A percentile compares a stretch with the other conserved stretches of the same genome.
These are phyloP conservation scores for Pseudohyphozyma bogoriensis DNA, from an alignment of 768 basidiomycete species.

Conservation along the genomic window DNA sequence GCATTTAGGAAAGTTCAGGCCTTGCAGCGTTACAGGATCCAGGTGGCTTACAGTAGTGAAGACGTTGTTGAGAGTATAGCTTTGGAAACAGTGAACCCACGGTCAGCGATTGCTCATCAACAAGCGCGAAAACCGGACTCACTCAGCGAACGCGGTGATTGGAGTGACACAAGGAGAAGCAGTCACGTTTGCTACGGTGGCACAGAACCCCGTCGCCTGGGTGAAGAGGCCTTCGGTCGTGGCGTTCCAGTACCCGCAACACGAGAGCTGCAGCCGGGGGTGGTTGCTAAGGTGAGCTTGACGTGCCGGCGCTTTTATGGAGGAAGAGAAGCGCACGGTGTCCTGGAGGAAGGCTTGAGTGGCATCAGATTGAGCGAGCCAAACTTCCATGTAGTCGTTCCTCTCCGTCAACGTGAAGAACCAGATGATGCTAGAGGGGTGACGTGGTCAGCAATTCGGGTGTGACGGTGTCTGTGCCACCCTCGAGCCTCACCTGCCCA, in stretches of 20 bases:
- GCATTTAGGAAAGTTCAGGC: too few relatives aligned
- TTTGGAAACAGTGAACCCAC: neutral
- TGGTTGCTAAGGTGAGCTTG: neutral
- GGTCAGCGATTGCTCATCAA: neutral
- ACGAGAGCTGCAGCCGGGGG: neutral
- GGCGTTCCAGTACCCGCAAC: slow-evolving; percentile 18
- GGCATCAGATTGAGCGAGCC: neutral
- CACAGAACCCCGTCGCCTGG: slow-evolving; percentile 12
- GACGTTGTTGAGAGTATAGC: slow-evolving; percentile 21
- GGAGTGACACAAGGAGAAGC: slow-evolving; percentile 7
- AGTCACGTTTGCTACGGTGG: neutral
- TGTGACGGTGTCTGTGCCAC: too few relatives aligned
- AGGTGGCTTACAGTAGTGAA: slow-evolving; percentile 14
- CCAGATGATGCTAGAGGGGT: slow-evolving; percentile 14
- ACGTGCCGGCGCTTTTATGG: too few relatives aligned
- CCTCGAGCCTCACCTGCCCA: too few relatives aligned
- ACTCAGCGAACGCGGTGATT: slow-evolving; percentile 7
- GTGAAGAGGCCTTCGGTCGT: slow-evolving; percentile 7
- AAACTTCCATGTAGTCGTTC: slow-evolving; percentile 3
- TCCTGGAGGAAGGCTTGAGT: slow-evolving; percentile 21
- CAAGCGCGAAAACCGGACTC: neutral
- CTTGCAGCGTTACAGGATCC: neutral
- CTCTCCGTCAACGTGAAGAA: slow-evolving; percentile 18
- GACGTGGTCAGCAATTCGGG: too few relatives aligned
- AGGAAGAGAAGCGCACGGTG: neutral